Evolutionary conservation across 352 stramenopile genomes (phyloP).

Genomic region (Phytophthora capsici): DNA sequence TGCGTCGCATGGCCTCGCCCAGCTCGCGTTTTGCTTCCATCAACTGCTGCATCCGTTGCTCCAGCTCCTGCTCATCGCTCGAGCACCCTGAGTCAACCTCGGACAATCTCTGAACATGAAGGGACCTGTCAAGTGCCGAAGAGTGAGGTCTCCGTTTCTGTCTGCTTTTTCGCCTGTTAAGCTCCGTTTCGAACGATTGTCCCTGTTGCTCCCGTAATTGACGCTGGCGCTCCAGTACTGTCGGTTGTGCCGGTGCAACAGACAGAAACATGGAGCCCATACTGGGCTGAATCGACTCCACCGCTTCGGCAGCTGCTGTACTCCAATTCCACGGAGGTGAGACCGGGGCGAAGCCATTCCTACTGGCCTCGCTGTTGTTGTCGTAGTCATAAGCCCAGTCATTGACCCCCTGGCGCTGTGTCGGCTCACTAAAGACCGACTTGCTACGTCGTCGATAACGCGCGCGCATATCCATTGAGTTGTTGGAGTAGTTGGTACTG

Average conservation of each 20-base stretch:
- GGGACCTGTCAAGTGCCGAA: constrained; percentile 26
- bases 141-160: constrained; percentile 27
- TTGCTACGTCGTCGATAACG: constrained; percentile 38
- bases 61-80: constrained; percentile 52
- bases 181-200: constrained; percentile 16
- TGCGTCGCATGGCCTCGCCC: constrained; percentile 42
- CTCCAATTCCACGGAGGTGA: constrained; percentile 28
- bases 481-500: constrained; percentile 24
- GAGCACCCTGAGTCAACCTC: constrained; percentile 28
- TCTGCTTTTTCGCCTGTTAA: constrained; percentile 16
- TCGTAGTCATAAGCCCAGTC: constrained; percentile 24
- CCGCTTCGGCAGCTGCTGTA: constrained; percentile 22
- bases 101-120: constrained; percentile 35
- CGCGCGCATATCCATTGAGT: constrained; percentile 9
- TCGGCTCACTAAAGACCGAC: constrained; percentile 40
- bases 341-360: constrained; percentile 31
- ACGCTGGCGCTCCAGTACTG: constrained; percentile 36
- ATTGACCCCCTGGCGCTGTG: constrained; percentile 5
- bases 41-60: constrained; percentile 50
- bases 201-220: constrained; percentile 18
- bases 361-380: constrained; percentile 23
- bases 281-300: constrained; percentile 28
- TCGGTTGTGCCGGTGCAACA: constrained; percentile 27
- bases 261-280: constrained; percentile 43
- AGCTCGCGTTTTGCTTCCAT: constrained; percentile 46